phyloP scores from a whole-genome alignment of 345 rosid genomes.

The Schrenkiella parvula region DNA sequence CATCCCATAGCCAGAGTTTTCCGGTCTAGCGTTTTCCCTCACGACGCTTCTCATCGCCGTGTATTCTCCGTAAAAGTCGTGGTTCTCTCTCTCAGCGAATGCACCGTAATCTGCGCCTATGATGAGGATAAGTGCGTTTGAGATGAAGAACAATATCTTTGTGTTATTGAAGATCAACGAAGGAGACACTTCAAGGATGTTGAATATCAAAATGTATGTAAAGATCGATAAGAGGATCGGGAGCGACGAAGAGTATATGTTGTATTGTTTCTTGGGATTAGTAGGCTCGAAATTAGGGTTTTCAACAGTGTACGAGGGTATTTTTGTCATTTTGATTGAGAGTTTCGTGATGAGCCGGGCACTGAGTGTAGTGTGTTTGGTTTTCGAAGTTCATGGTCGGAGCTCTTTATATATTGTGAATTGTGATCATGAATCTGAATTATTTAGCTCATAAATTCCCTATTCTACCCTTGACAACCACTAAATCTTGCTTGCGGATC shows the following conservation, averaged over 20 bases:
- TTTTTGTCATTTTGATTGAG: slow-evolving; percentile 13
- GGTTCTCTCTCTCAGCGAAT: slow-evolving; percentile 8
- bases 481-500: slow-evolving; percentile 9
- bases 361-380: slow-evolving; percentile 12
- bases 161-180: slow-evolving; percentile 21
- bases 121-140: slow-evolving; percentile 28
- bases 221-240: slow-evolving; percentile 12
- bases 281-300: slow-evolving; percentile 17
- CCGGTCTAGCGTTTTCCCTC: background rate
- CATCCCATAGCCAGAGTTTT: background rate
- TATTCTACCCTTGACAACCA: slow-evolving; percentile 6
- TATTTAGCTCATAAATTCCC: background rate
- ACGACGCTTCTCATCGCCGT: background rate
- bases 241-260: slow-evolving; percentile 7
- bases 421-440: slow-evolving; percentile 3
- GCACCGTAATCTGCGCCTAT: slow-evolving; percentile 29
- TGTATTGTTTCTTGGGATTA: slow-evolving; percentile 12
- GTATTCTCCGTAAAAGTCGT: slow-evolving; percentile 19
- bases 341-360: slow-evolving; percentile 8
- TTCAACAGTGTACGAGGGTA: slow-evolving; percentile 6
- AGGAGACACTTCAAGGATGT: slow-evolving; percentile 14
- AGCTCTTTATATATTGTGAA: slow-evolving; percentile 20
- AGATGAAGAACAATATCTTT: slow-evolving; percentile 26
- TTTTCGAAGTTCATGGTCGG: background rate
- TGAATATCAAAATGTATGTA: slow-evolving; percentile 21